Evolutionary conservation across 202 grass and related monocot genomes (phyloP).

Genomic region (Brachypodium distachyon): DNA sequence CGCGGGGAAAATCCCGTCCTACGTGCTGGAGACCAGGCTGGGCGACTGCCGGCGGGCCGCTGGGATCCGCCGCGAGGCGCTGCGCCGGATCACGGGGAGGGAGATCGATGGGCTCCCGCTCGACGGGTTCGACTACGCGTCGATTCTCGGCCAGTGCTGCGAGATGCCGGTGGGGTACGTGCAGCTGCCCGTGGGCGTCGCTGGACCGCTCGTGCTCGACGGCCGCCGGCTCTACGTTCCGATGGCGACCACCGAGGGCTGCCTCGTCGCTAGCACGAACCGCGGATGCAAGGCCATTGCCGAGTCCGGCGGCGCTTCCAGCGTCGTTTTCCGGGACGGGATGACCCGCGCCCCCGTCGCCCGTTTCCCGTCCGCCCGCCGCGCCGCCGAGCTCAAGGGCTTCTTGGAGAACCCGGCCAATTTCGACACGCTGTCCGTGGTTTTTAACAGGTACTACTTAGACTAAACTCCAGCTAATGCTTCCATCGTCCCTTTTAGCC

Average conservation of each 20-base stretch:
- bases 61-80: conserved; percentile 56
- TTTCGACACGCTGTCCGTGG: conserved; percentile 47
- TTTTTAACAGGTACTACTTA: conserved; percentile 68
- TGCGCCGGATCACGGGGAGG: conserved; percentile 58
- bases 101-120: conserved; percentile 55
- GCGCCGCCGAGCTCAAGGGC: conserved; percentile 57
- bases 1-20: conserved; percentile 52
- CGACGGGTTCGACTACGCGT: conserved; percentile 64
- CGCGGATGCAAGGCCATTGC: conserved; percentile 80
- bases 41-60: conserved; percentile 70
- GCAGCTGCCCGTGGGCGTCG: conserved; percentile 74
- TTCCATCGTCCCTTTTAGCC: neutral
- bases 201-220: conserved; percentile 61
- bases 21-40: conserved; percentile 65
- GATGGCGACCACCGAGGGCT: conserved; percentile 91
- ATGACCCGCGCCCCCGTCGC: conserved; percentile 71
- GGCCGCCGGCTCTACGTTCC: conserved; percentile 48
- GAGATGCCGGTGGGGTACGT: conserved; percentile 80
- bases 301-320: conserved; percentile 56
- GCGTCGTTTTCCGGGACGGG: conserved; percentile 58
- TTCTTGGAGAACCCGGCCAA: conserved; percentile 51
- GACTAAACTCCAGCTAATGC: neutral
- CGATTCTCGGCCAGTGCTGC: conserved; percentile 74
- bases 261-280: conserved; percentile 77
- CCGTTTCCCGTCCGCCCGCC: conserved; percentile 43